Evolutionary conservation across 768 basidiomycete species (phyloP), one percentile per base, ranked within the genome.

Genomic region (Tricholoma flavovirens): DNA sequence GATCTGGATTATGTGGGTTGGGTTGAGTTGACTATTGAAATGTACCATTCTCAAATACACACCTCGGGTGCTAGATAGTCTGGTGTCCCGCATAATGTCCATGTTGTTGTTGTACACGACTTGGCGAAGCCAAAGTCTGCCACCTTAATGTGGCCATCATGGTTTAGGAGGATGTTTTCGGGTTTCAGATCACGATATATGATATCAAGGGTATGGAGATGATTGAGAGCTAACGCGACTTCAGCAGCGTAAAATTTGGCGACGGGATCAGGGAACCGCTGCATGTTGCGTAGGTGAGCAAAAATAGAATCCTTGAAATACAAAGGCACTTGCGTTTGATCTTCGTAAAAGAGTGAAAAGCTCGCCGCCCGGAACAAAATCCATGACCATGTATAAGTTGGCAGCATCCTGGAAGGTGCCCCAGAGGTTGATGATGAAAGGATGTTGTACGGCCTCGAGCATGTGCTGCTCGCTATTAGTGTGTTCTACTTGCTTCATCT

Each of bases 371-470:
- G 94, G 91, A 2, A 93, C 93, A 70, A 91, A 98, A 75, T 87
- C 95, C 84, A 98, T 90, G 54, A 98, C 88, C 92, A 99, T 96
- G 77, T 98, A 99, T 12, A 98, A 79, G 69, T 98, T 98, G 17
- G 88, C 72, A 32, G 83, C 70, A 66, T 98, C 97, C 67, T 98
- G 97, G 68, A 95, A 95, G 3, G 86, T 83, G 32, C 95, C 95
- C 94, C 94, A 98, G 4, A 98, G 83, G 68, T 95, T 98, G 75
- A 98, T 84, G 63, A 98, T 90, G 72, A 98, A 93, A 1, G 93
- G 88, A 69, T 98, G 93, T 56, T 92, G 85, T 4, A 97, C 87
- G 21, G 80, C 79, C 49, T 86, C 82, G 35, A 99, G 83, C 72
- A 98, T 93, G 49, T 77, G 77, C 63, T 93, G 87, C 71, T 99